Conservation (phyloP, 495 filamentous ascomycete species). For the Clohesyomyces aquaticus region DNA sequence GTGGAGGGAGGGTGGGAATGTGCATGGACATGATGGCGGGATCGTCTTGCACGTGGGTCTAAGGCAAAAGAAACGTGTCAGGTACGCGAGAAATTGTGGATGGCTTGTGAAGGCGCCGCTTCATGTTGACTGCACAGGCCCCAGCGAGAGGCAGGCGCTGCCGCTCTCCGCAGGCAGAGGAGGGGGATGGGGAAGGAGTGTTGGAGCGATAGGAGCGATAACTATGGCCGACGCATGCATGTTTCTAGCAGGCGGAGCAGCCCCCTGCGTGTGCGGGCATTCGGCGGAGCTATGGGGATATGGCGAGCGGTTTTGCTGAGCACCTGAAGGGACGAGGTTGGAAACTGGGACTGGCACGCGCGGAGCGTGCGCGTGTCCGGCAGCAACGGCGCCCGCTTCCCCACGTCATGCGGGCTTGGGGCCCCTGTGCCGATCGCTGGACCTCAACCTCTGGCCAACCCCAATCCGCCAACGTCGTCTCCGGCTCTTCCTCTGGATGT, state of each 20-base stretch:
- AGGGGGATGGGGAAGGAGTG: neutral
- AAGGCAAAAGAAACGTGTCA: neutral
- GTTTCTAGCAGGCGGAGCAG: slow-evolving; percentile 8
- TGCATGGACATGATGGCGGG: slow-evolving; percentile 18
- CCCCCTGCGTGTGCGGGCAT: neutral
- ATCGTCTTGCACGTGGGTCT: no score
- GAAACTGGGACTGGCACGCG: slow-evolving; percentile 2
- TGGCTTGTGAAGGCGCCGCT: slow-evolving; percentile 9
- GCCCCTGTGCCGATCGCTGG: slow-evolving; percentile 16
- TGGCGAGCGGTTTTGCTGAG: neutral
- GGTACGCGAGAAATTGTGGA: neutral
- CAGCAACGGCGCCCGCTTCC: no score
- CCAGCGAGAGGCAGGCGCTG: neutral
- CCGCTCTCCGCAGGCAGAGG: slow-evolving; percentile 17
- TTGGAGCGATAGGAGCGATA: neutral
- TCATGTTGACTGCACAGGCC: slow-evolving; percentile 22
- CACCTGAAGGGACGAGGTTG: neutral
- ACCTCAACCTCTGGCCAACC: slow-evolving; percentile 11
- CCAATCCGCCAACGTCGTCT: slow-evolving; percentile 15
- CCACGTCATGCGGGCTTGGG: slow-evolving; percentile 20
- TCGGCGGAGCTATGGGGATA: neutral
- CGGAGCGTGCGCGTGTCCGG: no score
- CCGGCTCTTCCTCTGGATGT: no score
- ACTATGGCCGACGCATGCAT: slow-evolving; percentile 6
- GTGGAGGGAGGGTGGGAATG: slow-evolving; percentile 8